These are phyloP conservation scores for Mycena epipterygia DNA, from an alignment of 768 basidiomycete species.

Conservation along the genomic window DNA sequence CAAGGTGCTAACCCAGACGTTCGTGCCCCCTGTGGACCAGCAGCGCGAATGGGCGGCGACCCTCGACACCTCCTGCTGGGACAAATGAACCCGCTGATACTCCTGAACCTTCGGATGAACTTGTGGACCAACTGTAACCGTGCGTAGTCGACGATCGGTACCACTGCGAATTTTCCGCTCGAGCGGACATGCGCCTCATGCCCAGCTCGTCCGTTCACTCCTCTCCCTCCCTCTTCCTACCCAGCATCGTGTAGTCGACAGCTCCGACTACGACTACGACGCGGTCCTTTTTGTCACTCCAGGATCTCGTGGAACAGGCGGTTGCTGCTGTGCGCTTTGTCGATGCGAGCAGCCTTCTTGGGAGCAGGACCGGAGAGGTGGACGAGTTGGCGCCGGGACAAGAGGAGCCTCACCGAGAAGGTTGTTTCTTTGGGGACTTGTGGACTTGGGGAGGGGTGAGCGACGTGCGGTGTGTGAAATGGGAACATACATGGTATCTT, in stretches of 20 bases:
- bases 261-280: conserved; percentile 1
- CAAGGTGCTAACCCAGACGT: conserved; percentile 22
- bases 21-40: conserved; percentile 15
- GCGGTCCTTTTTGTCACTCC: conserved; percentile 12
- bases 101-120: neutral
- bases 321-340: conserved; percentile 18
- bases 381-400: too few relatives aligned
- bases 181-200: neutral
- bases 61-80: conserved; percentile 8
- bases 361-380: too few relatives aligned
- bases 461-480: neutral
- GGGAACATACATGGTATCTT: too few relatives aligned
- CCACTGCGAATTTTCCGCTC: conserved; percentile 1
- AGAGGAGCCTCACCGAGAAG: neutral
- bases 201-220: conserved; percentile 10
- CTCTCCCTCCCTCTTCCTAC: conserved; percentile 22
- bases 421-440: neutral
- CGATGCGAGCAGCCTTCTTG: conserved; percentile 8
- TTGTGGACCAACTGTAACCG: conserved; percentile 5
- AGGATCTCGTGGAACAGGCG: conserved; percentile 11
- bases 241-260: neutral
- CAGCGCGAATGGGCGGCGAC: neutral
- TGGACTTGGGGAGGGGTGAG: neutral
- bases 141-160: neutral
- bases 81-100: neutral